Evolutionary conservation across 352 stramenopile genomes (phyloP).

Genomic region (Phytophthora sp.): DNA sequence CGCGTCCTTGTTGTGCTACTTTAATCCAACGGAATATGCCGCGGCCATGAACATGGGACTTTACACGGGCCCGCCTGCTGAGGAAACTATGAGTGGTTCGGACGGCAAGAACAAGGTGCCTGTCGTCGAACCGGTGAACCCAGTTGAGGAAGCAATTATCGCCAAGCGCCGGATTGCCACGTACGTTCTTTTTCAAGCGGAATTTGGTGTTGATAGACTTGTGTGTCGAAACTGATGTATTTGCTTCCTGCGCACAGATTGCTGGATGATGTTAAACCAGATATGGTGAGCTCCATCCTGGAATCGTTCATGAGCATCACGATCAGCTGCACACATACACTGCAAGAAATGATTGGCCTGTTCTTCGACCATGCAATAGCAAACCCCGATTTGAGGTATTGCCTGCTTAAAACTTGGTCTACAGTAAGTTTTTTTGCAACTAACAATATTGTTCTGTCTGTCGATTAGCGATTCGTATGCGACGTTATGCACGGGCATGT

Average conservation of each 20-base stretch:
- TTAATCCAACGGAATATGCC: conserved; percentile 80
- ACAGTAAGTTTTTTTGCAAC: neutral
- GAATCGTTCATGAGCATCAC: conserved; percentile 62
- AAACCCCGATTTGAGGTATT: conserved; percentile 59
- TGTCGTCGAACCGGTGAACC: conserved; percentile 43
- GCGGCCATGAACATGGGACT: conserved; percentile 66
- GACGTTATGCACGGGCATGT: conserved; percentile 63
- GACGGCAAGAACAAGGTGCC: conserved; percentile 28
- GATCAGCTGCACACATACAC: conserved; percentile 74
- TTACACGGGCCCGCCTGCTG: conserved; percentile 50
- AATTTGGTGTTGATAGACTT: neutral
- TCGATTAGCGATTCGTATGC: conserved; percentile 61
- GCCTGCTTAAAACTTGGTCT: neutral
- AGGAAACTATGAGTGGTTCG: conserved; percentile 12
- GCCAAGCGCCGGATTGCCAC: conserved; percentile 57
- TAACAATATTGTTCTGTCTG: neutral
- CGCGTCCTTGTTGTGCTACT: conserved; percentile 75
- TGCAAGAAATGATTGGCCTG: conserved; percentile 70
- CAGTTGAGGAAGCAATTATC: conserved; percentile 67
- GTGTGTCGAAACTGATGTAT: neutral
- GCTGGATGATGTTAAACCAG: conserved; percentile 57
- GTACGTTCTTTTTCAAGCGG: conserved; percentile 44
- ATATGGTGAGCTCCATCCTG: conserved; percentile 51
- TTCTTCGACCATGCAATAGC: conserved; percentile 82
- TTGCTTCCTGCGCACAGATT: conserved; percentile 43